These are phyloP conservation scores for Aureobasidium melanogenum DNA, from an alignment of 2,329 filamentous ascomycete genomes.

Conservation along the genomic window DNA sequence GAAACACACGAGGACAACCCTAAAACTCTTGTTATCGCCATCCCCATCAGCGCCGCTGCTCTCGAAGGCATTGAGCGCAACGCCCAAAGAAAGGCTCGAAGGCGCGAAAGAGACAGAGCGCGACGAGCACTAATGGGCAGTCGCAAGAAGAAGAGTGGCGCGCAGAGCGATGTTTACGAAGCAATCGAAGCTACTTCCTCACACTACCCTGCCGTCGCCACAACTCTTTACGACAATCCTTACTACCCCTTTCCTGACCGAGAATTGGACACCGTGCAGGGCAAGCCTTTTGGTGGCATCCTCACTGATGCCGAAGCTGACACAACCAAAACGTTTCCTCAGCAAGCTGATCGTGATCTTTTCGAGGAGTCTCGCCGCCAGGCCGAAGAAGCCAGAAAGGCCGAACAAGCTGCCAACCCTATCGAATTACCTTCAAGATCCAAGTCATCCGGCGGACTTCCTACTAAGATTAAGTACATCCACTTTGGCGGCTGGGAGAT, in stretches of 20 bases:
- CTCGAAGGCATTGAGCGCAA: constrained; percentile 28
- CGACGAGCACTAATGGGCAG: constrained; percentile 20
- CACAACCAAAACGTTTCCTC: constrained; percentile 78
- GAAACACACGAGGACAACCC: constrained; percentile 25
- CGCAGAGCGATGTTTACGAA: neutral
- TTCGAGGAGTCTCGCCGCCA: constrained; percentile 87
- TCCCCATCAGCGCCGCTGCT: constrained; percentile 26
- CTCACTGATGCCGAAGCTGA: constrained; percentile 83
- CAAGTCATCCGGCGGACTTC: constrained; percentile 76
- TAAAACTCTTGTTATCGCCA: constrained; percentile 46
- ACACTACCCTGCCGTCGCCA: constrained; percentile 53
- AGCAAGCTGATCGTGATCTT: constrained; percentile 66
- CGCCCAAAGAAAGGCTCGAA: constrained; percentile 46
- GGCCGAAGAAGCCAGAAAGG: constrained; percentile 86
- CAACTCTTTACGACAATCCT: constrained; percentile 59
- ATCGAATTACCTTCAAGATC: constrained; percentile 27
- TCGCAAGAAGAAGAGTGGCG: constrained; percentile 28
- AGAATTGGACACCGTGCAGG: constrained; percentile 79
- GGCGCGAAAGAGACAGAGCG: constrained; percentile 35
- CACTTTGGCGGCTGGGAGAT: constrained; percentile 97
- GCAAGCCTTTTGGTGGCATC: constrained; percentile 92
- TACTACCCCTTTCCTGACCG: constrained; percentile 86
- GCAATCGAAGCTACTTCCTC: constrained; percentile 31
- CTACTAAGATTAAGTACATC: constrained; percentile 97
- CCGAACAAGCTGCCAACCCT: constrained; percentile 55